Percentiles rank a stretch among this genome's conserved stretches.
Evolutionary conservation across 1,284 basidiomycete genomes (phyloP).

Genomic region (Austropuccinia psidii): DNA sequence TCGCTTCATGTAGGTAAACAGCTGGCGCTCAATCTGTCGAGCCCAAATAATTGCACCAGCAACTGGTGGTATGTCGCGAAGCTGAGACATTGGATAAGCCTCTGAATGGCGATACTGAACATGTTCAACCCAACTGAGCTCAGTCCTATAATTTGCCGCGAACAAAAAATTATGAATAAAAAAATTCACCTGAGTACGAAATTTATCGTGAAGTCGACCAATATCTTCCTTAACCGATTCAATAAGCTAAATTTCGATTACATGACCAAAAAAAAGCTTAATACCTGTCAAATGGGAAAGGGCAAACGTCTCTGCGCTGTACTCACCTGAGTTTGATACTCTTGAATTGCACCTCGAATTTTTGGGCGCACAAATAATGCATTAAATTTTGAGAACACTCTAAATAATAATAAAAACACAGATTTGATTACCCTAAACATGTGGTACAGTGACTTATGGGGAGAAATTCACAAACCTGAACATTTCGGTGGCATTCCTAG

Average conservation of each 20-base stretch:
- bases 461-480: conserved; percentile 52
- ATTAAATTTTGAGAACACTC: conserved; percentile 98
- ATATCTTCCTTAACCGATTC: conserved; percentile 98
- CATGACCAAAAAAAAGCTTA: background rate
- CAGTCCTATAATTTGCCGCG: background rate
- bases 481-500: conserved; percentile 97
- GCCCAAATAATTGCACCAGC: conserved; percentile 98
- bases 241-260: conserved; percentile 65
- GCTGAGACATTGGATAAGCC: conserved; percentile 95
- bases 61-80: conserved; percentile 93
- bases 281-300: no score
- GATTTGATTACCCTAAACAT: background rate
- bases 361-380: conserved; percentile 96
- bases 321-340: conserved; percentile 70
- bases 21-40: conserved; percentile 90
- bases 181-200: conserved; percentile 42
- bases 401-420: conserved; percentile 39
- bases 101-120: conserved; percentile 89
- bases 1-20: conserved; percentile 96
- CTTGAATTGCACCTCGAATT: conserved; percentile 52
- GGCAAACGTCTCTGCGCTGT: no score
- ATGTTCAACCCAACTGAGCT: conserved; percentile 58
- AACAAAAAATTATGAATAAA: background rate
- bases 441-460: background rate
- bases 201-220: conserved; percentile 83